These are phyloP conservation scores for Leucosporidium yakuticum DNA, from an alignment of 768 basidiomycete species.

Conservation along the genomic window DNA sequence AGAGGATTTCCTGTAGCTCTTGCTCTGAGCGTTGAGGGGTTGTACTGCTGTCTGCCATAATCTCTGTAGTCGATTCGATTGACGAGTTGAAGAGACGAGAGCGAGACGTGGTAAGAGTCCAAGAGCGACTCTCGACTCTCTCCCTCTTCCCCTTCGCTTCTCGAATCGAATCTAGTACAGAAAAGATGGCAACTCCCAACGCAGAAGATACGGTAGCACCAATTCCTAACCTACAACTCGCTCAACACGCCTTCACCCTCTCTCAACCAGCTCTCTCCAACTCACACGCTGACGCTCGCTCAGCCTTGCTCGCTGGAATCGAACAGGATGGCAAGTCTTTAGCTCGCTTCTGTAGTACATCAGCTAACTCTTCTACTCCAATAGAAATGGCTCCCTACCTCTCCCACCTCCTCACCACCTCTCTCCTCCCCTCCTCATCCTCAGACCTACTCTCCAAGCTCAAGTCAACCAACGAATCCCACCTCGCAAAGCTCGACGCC, in stretches of 20 bases:
- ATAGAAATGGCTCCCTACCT: conserved; percentile 82
- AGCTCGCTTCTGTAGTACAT: not conserved
- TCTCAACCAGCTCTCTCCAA: conserved; percentile 44
- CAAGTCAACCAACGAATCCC: conserved; percentile 63
- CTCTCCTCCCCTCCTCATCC: conserved; percentile 41
- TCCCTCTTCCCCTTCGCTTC: not conserved
- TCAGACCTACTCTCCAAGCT: conserved; percentile 52
- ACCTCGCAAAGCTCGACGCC: conserved; percentile 68
- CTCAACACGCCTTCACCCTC: conserved; percentile 72
- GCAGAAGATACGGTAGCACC: conserved; percentile 68
- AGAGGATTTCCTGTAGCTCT: conserved; percentile 4
- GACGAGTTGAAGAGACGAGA: not conserved
- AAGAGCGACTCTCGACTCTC: not conserved
- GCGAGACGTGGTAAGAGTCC: not conserved
- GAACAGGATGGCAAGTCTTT: conserved; percentile 64
- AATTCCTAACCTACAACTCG: conserved; percentile 74
- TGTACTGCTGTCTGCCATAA: not conserved
- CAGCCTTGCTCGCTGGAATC: conserved; percentile 64
- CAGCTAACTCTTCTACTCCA: not conserved
- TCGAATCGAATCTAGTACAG: not conserved
- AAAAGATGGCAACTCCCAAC: not conserved
- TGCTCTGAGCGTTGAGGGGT: not conserved
- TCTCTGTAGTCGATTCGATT: not conserved
- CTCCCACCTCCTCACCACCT: conserved; percentile 29
- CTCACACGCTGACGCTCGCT: conserved; percentile 57